Evolutionary conservation across 352 stramenopile genomes (phyloP), one percentile per base, ranked within the genome.

Genomic region (Pythium coloratum): DNA sequence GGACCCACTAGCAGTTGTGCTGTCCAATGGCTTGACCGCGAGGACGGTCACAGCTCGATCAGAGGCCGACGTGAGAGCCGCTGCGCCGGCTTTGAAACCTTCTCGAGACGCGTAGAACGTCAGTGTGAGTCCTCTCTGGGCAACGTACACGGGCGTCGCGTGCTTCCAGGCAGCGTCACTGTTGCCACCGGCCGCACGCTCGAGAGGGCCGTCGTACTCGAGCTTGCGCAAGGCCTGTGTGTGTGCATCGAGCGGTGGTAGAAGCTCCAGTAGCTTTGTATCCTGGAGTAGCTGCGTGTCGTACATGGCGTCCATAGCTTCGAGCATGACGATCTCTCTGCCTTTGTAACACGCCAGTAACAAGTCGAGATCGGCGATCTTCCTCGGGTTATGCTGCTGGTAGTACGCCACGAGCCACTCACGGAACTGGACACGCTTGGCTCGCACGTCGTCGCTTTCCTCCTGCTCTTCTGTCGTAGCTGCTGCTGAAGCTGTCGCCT

Each of bases 21-120:
- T 51, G 10, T 71, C 69, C 6, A 80, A 9, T 3, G 55, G 1
- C 30, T 76, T 77, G 32, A 79, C 72, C 1, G 74, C 72, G 0
- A 86, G 58, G 0, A 80, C 59, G 1, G 76, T 78, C 38, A 82
- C 69, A 5, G 70, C 63, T 13, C 62, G 62, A 32, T 69, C 46
- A 28, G 66, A 57, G 0, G 62, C 67, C 26, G 59, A 71, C 12
- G 38, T 61, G 34, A 63, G 69, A 1, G 69, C 57, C 1, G 62
- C 32, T 6, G 74, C 63, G 0, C 76, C 77, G 20, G 73, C 67
- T 34, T 90, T 89, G 40, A 84, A 91, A 0, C 76, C 77, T 34
- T 94, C 85, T 4, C 82, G 73, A 1, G 80, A 81, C 1, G 78
- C 80, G 60, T 84, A 88, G 24, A 91, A 84, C 1, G 71, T 67